Evolutionary conservation across 129 eudicot species (phyloP).

Genomic region (Mikania micrantha): DNA sequence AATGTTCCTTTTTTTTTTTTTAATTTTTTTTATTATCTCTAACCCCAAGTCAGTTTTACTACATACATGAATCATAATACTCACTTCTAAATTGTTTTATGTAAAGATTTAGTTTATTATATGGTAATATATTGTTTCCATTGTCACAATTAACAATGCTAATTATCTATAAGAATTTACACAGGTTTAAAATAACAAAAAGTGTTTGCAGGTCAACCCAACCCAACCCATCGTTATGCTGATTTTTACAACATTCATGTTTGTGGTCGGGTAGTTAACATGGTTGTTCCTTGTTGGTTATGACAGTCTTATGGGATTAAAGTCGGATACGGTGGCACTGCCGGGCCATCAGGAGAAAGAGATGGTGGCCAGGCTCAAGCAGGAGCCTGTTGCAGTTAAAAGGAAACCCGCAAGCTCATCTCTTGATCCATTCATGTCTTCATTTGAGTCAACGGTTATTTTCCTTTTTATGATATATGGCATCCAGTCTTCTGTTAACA

Average conservation of each 20-base stretch:
- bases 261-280: not conserved
- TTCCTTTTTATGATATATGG: not conserved
- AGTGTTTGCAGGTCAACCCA: not conserved
- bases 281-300: not conserved
- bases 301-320: conserved; percentile 86
- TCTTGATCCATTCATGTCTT: conserved; percentile 9
- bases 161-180: not conserved
- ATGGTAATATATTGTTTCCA: not conserved
- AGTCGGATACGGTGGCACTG: conserved; percentile 70
- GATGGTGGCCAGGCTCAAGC: conserved; percentile 57
- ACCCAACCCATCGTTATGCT: too few species aligned
- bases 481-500: not conserved
- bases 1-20: too few species aligned
- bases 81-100: not conserved
- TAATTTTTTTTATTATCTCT: too few species aligned
- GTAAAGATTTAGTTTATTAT: not conserved
- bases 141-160: not conserved
- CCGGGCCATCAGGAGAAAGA: conserved; percentile 74
- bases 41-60: not conserved
- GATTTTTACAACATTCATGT: too few species aligned
- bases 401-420: not conserved
- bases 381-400: conserved; percentile 73
- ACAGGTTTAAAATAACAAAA: not conserved
- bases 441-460: not conserved
- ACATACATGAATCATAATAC: too few species aligned